Conservation (phyloP, 441 rosid species). For the Euphorbia celastroides region DNA sequence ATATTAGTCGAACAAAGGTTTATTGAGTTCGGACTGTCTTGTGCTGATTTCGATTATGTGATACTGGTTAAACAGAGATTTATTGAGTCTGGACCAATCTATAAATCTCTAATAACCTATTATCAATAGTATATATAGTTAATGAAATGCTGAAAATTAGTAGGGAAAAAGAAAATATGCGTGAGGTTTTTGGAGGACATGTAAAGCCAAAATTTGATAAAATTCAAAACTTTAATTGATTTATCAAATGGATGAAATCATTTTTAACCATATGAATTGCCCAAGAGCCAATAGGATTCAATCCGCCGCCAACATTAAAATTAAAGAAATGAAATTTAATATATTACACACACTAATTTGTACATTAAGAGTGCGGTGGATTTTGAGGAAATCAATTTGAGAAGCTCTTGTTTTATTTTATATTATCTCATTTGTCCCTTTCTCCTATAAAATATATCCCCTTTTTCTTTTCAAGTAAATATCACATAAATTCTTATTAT, state of each 20-base stretch:
- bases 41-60: too few relatives aligned
- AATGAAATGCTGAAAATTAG: neutral
- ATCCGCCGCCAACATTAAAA: neutral
- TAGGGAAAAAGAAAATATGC: neutral
- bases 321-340: neutral
- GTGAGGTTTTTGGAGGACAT: neutral
- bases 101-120: too few relatives aligned
- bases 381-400: neutral
- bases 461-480: too few relatives aligned
- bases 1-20: too few relatives aligned
- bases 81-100: too few relatives aligned
- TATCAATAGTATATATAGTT: too few relatives aligned
- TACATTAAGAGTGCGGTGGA: neutral
- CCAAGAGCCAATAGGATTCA: slow-evolving; percentile 4
- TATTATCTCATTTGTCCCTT: too few relatives aligned
- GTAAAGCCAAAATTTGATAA: neutral
- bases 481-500: too few relatives aligned
- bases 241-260: neutral
- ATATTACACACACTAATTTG: neutral
- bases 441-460: too few relatives aligned
- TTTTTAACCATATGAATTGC: neutral
- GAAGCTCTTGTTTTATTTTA: neutral
- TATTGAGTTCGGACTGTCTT: too few relatives aligned
- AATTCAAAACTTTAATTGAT: neutral
- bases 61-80: too few relatives aligned